Percentiles rank a stretch among this genome's conserved stretches.
Conservation (phyloP, 1,284 basidiomycete species). For the Rhodotorula glutinis region DNA sequence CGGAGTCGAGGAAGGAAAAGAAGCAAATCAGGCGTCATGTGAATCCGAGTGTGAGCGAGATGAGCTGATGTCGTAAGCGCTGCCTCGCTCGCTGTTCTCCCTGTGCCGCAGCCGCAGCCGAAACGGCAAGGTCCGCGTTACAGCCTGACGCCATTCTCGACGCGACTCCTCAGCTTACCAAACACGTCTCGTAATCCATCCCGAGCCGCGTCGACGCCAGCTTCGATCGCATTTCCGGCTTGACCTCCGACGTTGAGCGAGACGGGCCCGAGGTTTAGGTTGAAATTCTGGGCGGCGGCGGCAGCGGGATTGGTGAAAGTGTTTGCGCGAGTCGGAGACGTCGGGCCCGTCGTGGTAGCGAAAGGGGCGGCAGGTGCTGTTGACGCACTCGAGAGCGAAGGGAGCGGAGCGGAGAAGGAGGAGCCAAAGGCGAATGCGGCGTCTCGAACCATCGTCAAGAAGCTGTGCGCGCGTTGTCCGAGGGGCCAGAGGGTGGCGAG, state of each 20-base stretch:
- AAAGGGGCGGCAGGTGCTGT: background rate
- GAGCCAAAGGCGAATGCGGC: constrained; percentile 52
- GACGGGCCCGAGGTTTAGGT: constrained; percentile 83
- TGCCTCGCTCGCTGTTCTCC: too few species aligned
- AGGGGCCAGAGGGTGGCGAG: background rate
- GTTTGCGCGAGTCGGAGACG: background rate
- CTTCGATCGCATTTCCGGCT: constrained; percentile 65
- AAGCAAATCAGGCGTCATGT: too few species aligned
- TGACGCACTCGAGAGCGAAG: constrained; percentile 49
- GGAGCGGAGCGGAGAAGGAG: constrained; percentile 58
- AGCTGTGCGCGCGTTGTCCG: too few species aligned
- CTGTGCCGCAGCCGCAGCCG: too few species aligned
- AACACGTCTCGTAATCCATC: constrained; percentile 76
- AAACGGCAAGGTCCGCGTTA: background rate
- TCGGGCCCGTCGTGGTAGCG: background rate
- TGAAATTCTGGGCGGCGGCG: constrained; percentile 59
- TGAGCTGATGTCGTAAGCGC: too few species aligned
- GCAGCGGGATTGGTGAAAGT: constrained; percentile 46
- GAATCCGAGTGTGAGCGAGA: too few species aligned
- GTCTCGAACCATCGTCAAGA: constrained; percentile 41
- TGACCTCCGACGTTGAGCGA: constrained; percentile 81
- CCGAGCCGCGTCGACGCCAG: constrained; percentile 53
- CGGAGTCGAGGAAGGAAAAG: too few species aligned
- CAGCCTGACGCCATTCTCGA: constrained; percentile 55
- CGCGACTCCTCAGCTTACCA: constrained; percentile 81